These are phyloP conservation scores for Tetradesmus lagerheimii DNA, from an alignment of 139 green algal species.

Conservation along the genomic window DNA sequence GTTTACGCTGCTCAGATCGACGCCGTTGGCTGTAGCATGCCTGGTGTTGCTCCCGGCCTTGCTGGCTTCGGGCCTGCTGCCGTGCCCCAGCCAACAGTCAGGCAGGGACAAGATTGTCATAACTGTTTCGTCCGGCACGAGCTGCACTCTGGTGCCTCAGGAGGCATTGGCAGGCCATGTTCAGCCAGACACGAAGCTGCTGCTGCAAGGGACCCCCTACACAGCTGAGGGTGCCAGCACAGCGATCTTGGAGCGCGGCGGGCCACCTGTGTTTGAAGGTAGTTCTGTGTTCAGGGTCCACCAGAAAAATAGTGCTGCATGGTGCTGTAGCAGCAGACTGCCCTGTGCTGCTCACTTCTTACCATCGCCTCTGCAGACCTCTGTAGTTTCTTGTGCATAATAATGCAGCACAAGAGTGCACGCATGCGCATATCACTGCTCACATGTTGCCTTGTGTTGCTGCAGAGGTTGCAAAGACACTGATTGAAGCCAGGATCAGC, in stretches of 20 bases:
- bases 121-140: not conserved
- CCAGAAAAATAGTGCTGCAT: not conserved
- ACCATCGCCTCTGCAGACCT: too few species aligned
- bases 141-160: not conserved
- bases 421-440: too few species aligned
- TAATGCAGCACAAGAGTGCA: too few species aligned
- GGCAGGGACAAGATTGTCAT: not conserved
- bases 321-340: not conserved
- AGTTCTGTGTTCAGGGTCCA: not conserved
- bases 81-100: not conserved
- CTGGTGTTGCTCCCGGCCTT: not conserved
- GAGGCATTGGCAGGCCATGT: not conserved
- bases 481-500: not conserved
- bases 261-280: not conserved
- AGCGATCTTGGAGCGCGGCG: not conserved
- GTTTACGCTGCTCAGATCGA: not conserved
- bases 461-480: not conserved
- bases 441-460: not conserved
- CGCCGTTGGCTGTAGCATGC: not conserved
- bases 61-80: not conserved
- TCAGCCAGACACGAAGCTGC: not conserved
- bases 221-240: not conserved
- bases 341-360: too few species aligned
- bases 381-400: too few species aligned
- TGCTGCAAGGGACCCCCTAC: not conserved